phyloP scores from a whole-genome alignment of 257 asterid species.

The Cruciata laevipes region DNA sequence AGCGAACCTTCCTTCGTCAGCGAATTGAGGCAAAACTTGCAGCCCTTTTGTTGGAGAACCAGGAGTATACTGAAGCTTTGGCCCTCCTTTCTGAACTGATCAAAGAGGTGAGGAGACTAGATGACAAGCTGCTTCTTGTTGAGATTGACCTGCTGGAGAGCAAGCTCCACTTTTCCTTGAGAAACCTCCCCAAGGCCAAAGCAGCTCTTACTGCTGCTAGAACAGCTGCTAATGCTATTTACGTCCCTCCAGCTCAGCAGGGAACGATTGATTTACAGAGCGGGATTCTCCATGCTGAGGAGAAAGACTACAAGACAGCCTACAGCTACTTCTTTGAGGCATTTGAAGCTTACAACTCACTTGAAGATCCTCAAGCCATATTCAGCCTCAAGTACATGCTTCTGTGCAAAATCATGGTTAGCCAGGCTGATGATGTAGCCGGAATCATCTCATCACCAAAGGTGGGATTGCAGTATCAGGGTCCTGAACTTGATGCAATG shows the following conservation, averaged over 20 bases:
- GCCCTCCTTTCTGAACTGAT: conserved; percentile 33
- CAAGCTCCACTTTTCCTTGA: conserved; percentile 38
- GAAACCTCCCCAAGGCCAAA: conserved; percentile 42
- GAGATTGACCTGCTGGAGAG: conserved; percentile 43
- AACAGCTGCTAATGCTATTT: conserved; percentile 40
- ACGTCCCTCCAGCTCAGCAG: conserved; percentile 45
- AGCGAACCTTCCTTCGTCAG: conserved; percentile 43
- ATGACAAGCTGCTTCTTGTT: conserved; percentile 40
- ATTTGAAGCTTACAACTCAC: conserved; percentile 41
- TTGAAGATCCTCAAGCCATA: conserved; percentile 39
- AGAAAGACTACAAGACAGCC: conserved; percentile 39
- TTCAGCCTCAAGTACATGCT: conserved; percentile 43
- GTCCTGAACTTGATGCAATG: conserved; percentile 46
- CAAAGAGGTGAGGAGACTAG: conserved; percentile 42
- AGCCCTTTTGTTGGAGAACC: conserved; percentile 39
- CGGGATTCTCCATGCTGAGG: conserved; percentile 46
- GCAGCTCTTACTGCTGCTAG: conserved; percentile 45
- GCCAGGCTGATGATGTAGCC: conserved; percentile 40
- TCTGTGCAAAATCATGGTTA: conserved; percentile 45
- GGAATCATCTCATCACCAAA: conserved; percentile 39
- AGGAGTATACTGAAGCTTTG: conserved; percentile 40
- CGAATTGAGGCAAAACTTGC: conserved; percentile 39
- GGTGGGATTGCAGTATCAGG: conserved; percentile 42
- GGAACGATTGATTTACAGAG: conserved; percentile 43
- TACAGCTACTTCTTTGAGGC: conserved; percentile 40